Evolutionary conservation across 306 rosid genomes (phyloP).

Genomic region (Trifolium dubium): DNA sequence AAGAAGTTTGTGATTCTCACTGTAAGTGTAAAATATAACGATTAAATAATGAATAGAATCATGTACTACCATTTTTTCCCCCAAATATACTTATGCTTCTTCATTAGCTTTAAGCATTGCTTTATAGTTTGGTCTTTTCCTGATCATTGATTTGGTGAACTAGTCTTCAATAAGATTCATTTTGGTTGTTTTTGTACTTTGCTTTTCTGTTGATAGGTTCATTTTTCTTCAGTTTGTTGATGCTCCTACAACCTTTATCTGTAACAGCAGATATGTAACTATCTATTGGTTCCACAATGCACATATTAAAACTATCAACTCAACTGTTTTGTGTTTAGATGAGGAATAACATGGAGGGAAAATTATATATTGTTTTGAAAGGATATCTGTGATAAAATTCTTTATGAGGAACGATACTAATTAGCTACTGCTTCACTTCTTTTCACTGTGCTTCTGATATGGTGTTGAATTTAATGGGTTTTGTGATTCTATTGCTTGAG

Average conservation of each 20-base stretch:
- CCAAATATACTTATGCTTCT: not conserved
- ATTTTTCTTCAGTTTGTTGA: not conserved
- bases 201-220: not conserved
- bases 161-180: not conserved
- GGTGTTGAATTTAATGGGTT: too few relatives aligned
- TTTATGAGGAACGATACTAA: too few relatives aligned
- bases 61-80: not conserved
- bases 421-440: too few relatives aligned
- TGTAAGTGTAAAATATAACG: not conserved
- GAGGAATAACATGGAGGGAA: not conserved
- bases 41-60: not conserved
- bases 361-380: too few relatives aligned
- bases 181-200: not conserved
- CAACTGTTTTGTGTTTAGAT: not conserved
- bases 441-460: too few relatives aligned
- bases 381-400: not conserved
- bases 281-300: not conserved
- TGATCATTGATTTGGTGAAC: not conserved
- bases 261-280: not conserved
- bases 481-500: not conserved
- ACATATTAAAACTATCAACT: not conserved
- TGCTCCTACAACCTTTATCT: not conserved
- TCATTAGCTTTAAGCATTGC: slow-evolving; percentile 1
- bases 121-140: not conserved
- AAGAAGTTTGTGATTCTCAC: slow-evolving; percentile 41